These are phyloP conservation scores for Hypoxylon sp. DNA, from an alignment of 2,329 filamentous ascomycete genomes.

Conservation along the genomic window DNA sequence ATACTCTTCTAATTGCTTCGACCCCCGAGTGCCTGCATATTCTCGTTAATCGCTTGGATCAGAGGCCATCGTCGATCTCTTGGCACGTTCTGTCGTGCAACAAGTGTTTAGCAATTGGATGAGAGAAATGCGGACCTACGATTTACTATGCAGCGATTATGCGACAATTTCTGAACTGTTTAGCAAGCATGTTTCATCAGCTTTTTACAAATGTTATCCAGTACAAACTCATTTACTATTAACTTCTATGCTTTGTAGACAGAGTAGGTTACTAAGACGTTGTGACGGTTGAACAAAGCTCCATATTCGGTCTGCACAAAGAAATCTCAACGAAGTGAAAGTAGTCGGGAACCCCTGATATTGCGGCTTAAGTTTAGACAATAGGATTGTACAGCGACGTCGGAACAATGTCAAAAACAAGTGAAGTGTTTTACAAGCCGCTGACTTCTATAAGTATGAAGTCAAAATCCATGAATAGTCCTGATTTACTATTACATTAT, in stretches of 20 bases:
- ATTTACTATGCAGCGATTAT: too few species aligned
- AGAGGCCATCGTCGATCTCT: too few species aligned
- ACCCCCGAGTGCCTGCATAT: too few species aligned
- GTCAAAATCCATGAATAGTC: background rate
- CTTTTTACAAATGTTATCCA: background rate
- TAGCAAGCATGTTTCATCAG: too few species aligned
- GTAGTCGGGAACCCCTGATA: background rate
- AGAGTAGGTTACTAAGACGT: background rate
- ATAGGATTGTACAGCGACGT: background rate
- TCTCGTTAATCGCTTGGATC: too few species aligned
- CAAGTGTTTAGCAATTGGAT: too few species aligned
- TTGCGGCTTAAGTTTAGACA: background rate
- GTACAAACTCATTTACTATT: too few species aligned
- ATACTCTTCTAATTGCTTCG: too few species aligned
- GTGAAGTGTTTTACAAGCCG: background rate
- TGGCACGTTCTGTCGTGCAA: too few species aligned
- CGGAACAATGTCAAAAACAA: background rate
- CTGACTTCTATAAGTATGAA: background rate
- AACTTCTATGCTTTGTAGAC: too few species aligned
- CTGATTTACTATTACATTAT: background rate
- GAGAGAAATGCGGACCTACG: too few species aligned
- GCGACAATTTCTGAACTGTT: too few species aligned
- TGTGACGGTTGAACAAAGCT: background rate
- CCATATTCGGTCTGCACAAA: background rate
- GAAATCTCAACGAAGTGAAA: background rate